Conservation (phyloP, 306 rosid genomes). For the Cyamopsis tetragonoloba region DNA sequence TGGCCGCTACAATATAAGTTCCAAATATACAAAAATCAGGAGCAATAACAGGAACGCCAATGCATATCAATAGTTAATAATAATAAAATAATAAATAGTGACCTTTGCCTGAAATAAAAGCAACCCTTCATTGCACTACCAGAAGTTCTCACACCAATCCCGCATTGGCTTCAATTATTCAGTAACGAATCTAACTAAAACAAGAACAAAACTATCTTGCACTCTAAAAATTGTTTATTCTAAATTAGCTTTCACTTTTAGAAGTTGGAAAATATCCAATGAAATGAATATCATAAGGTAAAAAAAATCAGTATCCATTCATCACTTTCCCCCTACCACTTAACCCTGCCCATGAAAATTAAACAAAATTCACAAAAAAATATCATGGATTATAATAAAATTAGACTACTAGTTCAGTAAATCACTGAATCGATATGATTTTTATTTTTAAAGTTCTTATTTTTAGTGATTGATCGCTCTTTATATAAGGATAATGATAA, state of each 20-base stretch:
- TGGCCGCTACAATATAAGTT: slow-evolving; percentile 1
- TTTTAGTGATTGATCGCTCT: background rate
- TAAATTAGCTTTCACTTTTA: background rate
- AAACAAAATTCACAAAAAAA: background rate
- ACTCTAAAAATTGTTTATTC: background rate
- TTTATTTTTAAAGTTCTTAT: background rate
- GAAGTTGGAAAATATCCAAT: too few relatives aligned
- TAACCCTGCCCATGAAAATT: background rate
- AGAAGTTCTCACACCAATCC: background rate
- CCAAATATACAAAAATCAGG: background rate
- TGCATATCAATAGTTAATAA: background rate
- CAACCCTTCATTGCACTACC: background rate
- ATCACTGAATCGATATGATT: background rate
- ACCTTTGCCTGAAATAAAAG: too few relatives aligned
- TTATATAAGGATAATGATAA: background rate
- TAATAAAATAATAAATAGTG: background rate
- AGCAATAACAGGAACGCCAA: background rate
- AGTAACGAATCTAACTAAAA: background rate
- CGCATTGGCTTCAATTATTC: background rate
- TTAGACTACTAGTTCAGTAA: too few relatives aligned
- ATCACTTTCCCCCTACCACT: background rate
- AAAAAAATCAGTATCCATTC: background rate
- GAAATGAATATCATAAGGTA: background rate
- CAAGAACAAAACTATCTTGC: background rate
- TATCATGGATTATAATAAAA: background rate